These are phyloP conservation scores for Hymenoscyphus occultus DNA, from an alignment of 2,329 filamentous ascomycete species.

Conservation along the genomic window DNA sequence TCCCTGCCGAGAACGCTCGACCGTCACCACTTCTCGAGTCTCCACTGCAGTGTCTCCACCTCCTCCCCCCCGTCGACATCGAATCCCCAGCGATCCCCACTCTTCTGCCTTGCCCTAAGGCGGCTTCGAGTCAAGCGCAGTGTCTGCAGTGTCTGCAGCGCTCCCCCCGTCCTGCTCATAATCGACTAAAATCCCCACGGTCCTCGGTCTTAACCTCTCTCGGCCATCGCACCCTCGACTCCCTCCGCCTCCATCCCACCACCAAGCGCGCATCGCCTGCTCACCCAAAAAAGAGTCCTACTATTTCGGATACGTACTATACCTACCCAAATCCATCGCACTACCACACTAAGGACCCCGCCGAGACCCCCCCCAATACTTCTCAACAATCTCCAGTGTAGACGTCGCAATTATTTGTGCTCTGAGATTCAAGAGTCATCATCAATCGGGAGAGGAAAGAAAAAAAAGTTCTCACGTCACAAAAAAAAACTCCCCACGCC, in stretches of 20 bases:
- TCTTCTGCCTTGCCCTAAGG: slow-evolving; percentile 2
- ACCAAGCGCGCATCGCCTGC: background rate
- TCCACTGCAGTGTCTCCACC: background rate
- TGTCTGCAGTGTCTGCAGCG: background rate
- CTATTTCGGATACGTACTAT: background rate
- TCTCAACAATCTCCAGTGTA: background rate
- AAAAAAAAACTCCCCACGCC: background rate
- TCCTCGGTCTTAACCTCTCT: slow-evolving; percentile 27
- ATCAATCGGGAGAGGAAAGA: background rate
- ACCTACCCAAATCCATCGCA: background rate
- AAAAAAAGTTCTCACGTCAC: background rate
- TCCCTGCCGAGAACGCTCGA: background rate
- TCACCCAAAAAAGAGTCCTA: background rate
- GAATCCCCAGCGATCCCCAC: background rate
- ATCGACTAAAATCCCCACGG: slow-evolving; percentile 1
- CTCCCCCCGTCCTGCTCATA: background rate
- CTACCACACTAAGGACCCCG: background rate
- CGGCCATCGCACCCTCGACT: slow-evolving; percentile 10
- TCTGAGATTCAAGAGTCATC: background rate
- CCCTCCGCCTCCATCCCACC: background rate
- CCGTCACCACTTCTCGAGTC: background rate
- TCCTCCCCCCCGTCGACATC: too few relatives aligned
- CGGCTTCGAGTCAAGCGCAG: slow-evolving; percentile 10
- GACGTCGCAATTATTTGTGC: background rate
- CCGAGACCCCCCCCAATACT: background rate